Evolutionary conservation across 805 yeast genomes (phyloP), one percentile per base, ranked within the genome.

Genomic region (Yarrowia yakushimensis): DNA sequence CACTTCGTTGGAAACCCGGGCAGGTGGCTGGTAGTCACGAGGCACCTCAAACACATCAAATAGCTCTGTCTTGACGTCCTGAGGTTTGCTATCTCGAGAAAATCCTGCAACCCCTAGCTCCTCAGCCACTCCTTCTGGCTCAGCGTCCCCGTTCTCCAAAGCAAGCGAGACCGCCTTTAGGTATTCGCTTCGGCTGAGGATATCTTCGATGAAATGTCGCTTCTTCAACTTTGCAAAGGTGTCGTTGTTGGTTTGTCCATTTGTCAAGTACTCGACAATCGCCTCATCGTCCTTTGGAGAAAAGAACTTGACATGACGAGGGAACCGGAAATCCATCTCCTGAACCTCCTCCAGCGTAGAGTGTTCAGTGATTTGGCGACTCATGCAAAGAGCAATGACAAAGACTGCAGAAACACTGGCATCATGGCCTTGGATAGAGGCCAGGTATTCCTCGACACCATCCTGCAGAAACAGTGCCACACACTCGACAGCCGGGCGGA

Each of bases 231-330:
- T 41, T 9, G 25, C n/a, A 11, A 39, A 13, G 9, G 12, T 20
- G 10, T 5, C 17, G 9, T 12, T 13, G 43, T 18, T 2, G 11
- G 41, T 4, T 9, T 3, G 12, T 1, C 39, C 54, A 10, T 18
- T 20, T 11, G 18, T 4, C 8, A 28, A 4, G 18, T 7, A 46
- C 12, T 10, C 8, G 15, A n/a, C 22, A 15, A 48, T 20, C 4
- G 23, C 41, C 17, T 33, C 11, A 12, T 48, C 57, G 12, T 48
- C 57, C 27, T 18, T 23, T 2, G 57, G 57, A 23, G 57, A n/a
- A 25, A 48, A 48, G 22, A 48, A 48, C 23, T 33, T 48, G 23
- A n/a, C n/a, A 23, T 48, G 57, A 11, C 57, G 27, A 34, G 57
- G 57, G 30, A 10, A 48, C n/a, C 57, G 18, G 11, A 48, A 11